Base-by-base conservation (phyloP, 192 early-diverging fungal genomes). In the Backusella morwellensis region DNA sequence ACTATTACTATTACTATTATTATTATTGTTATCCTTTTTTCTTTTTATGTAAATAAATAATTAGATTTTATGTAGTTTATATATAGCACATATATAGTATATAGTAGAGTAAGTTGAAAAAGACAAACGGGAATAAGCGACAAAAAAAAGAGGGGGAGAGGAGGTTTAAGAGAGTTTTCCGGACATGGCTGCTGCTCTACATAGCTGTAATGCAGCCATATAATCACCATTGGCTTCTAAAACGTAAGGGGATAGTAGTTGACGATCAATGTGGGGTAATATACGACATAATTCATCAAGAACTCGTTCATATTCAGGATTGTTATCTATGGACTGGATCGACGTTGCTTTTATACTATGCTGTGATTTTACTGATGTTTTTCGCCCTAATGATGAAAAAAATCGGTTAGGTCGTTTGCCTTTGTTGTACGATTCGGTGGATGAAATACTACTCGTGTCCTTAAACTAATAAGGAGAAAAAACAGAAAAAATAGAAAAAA, bases 251-350 rank as follows among this genome's bases (percentile, higher is more conserved):
- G 78, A 71, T 3, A 88, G 70, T 21, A 73, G 73, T 8, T 81
- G 70, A 12, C 85, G 77, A 14, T 86, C 78, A 29, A 88, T 80
- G 79, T 88, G 87, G n/a, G 87, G 82, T 17, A 88, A 50, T 15
- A 88, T 82, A 41, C 83, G 78, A 35, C 87, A 82, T 54, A 88
- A 41, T 38, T 85, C 84, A 71, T 88, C 82, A 66, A 88, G 44
- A 52, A 82, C 80, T 68, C 86, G 82, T 56, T 84, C 78, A 34
- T 50, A 38, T 23, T 56, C 50, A 40, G 40, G 36, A 29, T 63
- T 26, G 6, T 72, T 72, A 29, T 72, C 70, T 35, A 72, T 32
- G 14, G 70, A 72, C 26, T 21, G 23, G 12, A 72, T 50, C 15
- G 70, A 72, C 21, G 42, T 26, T 29, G 19, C 29, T 29, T 72